Evolutionary conservation across 2,329 filamentous ascomycete genomes (phyloP), one percentile per base, ranked within the genome.

Genomic region (Fusarium sp.): DNA sequence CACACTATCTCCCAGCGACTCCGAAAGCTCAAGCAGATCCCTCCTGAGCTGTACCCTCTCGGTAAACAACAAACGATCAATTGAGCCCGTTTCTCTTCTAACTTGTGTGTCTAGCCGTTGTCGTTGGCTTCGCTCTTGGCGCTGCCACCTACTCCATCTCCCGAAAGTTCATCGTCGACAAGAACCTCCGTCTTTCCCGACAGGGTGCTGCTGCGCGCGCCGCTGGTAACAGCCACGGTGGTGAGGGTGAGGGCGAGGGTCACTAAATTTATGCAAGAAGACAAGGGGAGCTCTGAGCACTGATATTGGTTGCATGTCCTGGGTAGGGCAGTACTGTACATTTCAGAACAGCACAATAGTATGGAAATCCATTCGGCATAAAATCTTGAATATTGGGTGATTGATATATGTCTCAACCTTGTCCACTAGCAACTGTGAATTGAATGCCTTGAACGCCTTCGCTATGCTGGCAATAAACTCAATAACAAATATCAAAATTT

Each of bases 1-100:
- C 96, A 98, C 85, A 97, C 95, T 76, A 89, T 98, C 82, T 97
- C 95, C 72, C 96, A 98, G 86, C 93, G 95, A 79, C 86, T 99
- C 76, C 92, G 94, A 79, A 91, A 89, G 79, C 86, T 97, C 77
- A 94, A 91, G 87, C 89, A 90, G 83, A 91, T 98, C 77, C 96
- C 96, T 73, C 89, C 93, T 73, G 96, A 99, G 87, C 87, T 99
- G 87, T 89, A 94, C 74, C 96, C 96, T 77, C 91, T 99, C 75
- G 94, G 94, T 97, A 90, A 80, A 21, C 70, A 52, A 56, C 43
- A 43, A 32, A 45, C 36, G 19, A 32, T 48, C 60, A 61, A 71
- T 65, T 62, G 49, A 71, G 59, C 47, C 46, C 62, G 4, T 51
- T 63, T 46, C 23, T 46, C 24, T 48, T 48, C 73, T 77, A 73